Conservation (phyloP, 2,329 filamentous ascomycete genomes). For the Microdochium nivale region DNA sequence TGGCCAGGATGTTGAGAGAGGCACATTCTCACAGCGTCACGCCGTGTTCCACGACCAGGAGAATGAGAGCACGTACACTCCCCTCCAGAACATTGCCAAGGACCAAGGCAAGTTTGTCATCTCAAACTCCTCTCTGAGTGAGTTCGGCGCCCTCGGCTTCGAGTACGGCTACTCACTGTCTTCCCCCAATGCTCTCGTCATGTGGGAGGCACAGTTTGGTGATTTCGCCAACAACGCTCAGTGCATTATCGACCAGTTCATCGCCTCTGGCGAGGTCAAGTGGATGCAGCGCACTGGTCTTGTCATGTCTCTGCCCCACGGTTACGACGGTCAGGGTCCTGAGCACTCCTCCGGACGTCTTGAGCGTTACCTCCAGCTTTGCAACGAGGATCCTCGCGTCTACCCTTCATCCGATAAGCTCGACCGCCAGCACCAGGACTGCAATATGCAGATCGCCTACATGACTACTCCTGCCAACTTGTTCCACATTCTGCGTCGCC, state of each 20-base stretch:
- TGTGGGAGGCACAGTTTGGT: conserved; percentile 99
- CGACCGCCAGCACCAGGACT: conserved; percentile 96
- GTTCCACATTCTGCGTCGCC: conserved; percentile 92
- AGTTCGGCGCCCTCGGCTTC: conserved; percentile 75
- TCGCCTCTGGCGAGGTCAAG: conserved; percentile 94
- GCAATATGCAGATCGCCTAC: conserved; percentile 98
- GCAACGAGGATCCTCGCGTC: conserved; percentile 91
- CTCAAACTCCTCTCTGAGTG: conserved; percentile 80
- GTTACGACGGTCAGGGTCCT: conserved; percentile 95
- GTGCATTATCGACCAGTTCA: conserved; percentile 98
- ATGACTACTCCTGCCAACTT: conserved; percentile 94
- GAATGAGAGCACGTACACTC: conserved; percentile 85
- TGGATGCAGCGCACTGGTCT: conserved; percentile 98
- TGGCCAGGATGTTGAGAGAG: conserved; percentile 97
- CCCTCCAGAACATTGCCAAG: conserved; percentile 78
- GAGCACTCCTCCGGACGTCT: conserved; percentile 97
- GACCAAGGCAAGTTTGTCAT: conserved; percentile 96
- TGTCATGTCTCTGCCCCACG: conserved; percentile 92
- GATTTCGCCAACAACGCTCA: conserved; percentile 99
- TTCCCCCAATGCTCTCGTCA: conserved; percentile 92
- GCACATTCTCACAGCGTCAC: conserved; percentile 97
- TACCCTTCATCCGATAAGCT: conserved; percentile 86
- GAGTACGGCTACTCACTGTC: conserved; percentile 98
- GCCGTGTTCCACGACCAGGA: conserved; percentile 97
- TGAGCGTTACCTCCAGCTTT: conserved; percentile 94